phyloP scores from a whole-genome alignment of 305 asterid species.

The Solanum hybrid region DNA sequence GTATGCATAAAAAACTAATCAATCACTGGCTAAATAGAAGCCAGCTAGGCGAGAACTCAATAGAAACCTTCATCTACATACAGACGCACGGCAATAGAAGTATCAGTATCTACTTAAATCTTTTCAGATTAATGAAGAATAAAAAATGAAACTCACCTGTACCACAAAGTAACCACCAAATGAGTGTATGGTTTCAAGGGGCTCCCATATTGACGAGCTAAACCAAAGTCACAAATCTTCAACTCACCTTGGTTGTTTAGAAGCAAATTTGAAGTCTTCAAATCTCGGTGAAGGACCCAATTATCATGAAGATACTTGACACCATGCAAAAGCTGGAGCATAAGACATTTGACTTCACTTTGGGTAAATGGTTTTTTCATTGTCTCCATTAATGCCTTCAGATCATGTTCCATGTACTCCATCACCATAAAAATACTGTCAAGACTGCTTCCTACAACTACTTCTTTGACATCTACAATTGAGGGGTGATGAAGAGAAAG shows the following conservation, averaged over 20 bases:
- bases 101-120: not conserved
- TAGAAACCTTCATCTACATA: not conserved
- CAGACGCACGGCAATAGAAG: not conserved
- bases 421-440: slow-evolving; percentile 84
- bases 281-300: slow-evolving; percentile 89
- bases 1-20: slow-evolving; percentile 6
- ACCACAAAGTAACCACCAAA: slow-evolving; percentile 93
- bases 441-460: slow-evolving; percentile 68
- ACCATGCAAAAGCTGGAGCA: slow-evolving; percentile 85
- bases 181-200: slow-evolving; percentile 88
- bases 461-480: slow-evolving; percentile 86
- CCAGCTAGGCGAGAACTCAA: not conserved
- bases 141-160: slow-evolving; percentile 52
- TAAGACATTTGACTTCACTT: slow-evolving; percentile 90
- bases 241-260: slow-evolving; percentile 77
- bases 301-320: slow-evolving; percentile 79
- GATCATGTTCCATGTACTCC: slow-evolving; percentile 99
- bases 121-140: not conserved
- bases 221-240: slow-evolving; percentile 93
- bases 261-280: slow-evolving; percentile 84
- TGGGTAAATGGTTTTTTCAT: slow-evolving; percentile 80
- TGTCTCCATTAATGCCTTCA: slow-evolving; percentile 74
- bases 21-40: not conserved
- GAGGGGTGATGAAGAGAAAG: slow-evolving; percentile 72
- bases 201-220: slow-evolving; percentile 88